Evolutionary conservation across 1,284 basidiomycete genomes (phyloP), one percentile per base, ranked within the genome.

Genomic region (Leccinum ponderosum): DNA sequence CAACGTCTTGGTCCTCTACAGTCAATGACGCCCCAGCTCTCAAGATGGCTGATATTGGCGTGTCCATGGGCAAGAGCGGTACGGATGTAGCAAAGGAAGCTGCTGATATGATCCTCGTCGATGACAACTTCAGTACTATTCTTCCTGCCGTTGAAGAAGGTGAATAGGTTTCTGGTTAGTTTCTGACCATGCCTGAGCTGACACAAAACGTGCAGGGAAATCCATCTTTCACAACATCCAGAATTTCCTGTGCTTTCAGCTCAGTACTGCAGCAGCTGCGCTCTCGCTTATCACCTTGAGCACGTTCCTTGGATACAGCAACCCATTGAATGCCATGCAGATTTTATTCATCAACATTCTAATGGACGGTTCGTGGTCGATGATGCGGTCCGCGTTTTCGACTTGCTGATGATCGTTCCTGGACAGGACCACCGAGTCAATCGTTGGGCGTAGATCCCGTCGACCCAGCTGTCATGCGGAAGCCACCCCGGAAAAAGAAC

Each of bases 71-170:
- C 60, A 93, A 91, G 76, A 92, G 91, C 62, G 97, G 96, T 3
- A 98, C 97, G 3, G 97, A 99, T 71, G 97, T 99, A 6, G 96
- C 97, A 27, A 98, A 98, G 77, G 96, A 98, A 78, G 96, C 97
- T 2, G 95, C 96, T 3, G 95, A 98, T 76, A 89, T 97, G 65
- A 98, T 99, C 67, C 85, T 99, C 15, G 96, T 98, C 42, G 95
- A 98, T 73, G 97, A 99, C 76, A 97, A 98, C 76, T 98, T 98
- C 75, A 91, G 87, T 59, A 98, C 96, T 1, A 94, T 98, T 64
- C 77, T 98, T 20, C 91, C 94, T 7, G 97, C 96, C 1, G 88
- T 98, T 52, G 96, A 98, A 78, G 97, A 99, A 81, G 97, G 93
- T 89, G 55, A 55, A 80, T 73, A 4, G 5, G 15, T 17, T 27